Evolutionary conservation across 306 rosid genomes (phyloP).

Genomic region (Astragalus membranaceus): DNA sequence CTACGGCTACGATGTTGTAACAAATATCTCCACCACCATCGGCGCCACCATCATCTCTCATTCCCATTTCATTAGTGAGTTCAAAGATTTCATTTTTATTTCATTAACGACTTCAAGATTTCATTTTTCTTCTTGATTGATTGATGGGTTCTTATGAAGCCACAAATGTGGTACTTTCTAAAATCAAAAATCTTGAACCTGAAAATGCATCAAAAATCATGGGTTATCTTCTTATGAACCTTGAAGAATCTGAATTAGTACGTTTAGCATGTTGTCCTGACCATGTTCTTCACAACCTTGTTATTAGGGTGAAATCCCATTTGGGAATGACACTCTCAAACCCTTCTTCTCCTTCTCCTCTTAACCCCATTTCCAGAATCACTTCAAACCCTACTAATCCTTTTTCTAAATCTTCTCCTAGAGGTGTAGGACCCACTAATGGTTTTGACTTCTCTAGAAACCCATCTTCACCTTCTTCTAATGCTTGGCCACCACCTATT

Average conservation of each 20-base stretch:
- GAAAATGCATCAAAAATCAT: conserved; percentile 86
- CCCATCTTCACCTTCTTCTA: conserved; percentile 52
- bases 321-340: conserved; percentile 37
- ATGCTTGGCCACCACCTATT: conserved; percentile 50
- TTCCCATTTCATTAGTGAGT: not conserved
- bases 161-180: conserved; percentile 55
- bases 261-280: conserved; percentile 71
- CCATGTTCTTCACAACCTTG: conserved; percentile 42
- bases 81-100: not conserved
- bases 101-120: not conserved
- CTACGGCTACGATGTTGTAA: conserved; percentile 30
- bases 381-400: conserved; percentile 34
- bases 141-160: conserved; percentile 81
- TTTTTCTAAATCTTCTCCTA: conserved; percentile 54
- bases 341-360: conserved; percentile 39
- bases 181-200: conserved; percentile 66
- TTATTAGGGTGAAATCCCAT: conserved; percentile 56
- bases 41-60: not conserved
- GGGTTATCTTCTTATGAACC: conserved; percentile 75
- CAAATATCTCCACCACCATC: not conserved
- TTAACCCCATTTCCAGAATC: conserved; percentile 68
- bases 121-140: not conserved
- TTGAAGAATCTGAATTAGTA: conserved; percentile 63
- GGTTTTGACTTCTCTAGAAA: conserved; percentile 51
- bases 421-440: conserved; percentile 26